Base-by-base conservation (phyloP, 805 yeast genomes). In the Tetrapisispora taiwanensis region DNA sequence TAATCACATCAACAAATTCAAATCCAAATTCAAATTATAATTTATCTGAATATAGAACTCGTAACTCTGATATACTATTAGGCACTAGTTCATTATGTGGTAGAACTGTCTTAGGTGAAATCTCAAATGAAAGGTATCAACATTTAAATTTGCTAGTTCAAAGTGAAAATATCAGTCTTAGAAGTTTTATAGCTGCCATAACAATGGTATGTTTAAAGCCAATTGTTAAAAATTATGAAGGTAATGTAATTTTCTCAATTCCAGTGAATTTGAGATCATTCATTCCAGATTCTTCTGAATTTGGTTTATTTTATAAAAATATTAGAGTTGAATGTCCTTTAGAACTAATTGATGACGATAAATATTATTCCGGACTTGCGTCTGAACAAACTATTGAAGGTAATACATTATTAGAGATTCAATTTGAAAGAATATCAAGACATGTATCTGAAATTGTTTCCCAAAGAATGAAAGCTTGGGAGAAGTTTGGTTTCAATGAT, bases 151-250 rank as follows among this genome's bases (percentile, higher is more conserved):
- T 17, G 3, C 8, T 42, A 4, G 37, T 34, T 13, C 31, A 34
- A 24, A 48, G 49, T 26, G 55, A 54, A 38, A 46, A 55, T 30
- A 50, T 56, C 7, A 49, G 54, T 35, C 42, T 60, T 17, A 53
- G 49, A 36, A 56, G 56, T 41, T 55, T 60, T 27, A 46, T 60
- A 12, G 52, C 57, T 30, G 59, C 60, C 18, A 48, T 58, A 5
- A 46, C 53, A 3, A 51, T 60, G 57, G 36, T 59, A n/a, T 55
- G 61, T 42, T 42, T 60, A 20, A 52, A 59, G 39, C 53, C 59
- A 2, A 46, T 52, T 22, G 47, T 53, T 12, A 51, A 46, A 18
- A 43, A 52, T 37, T 54, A 48, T 36, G 44, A 45, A 19, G 52
- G 52, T 3, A 46, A 37, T 10, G 44, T 60, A 3, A 49, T 49